Percentiles rank a stretch among this genome's conserved stretches.
phyloP scores from a whole-genome alignment of 371 early-diverging fungal species.

The Thermomucor indicae-seudaticae region DNA sequence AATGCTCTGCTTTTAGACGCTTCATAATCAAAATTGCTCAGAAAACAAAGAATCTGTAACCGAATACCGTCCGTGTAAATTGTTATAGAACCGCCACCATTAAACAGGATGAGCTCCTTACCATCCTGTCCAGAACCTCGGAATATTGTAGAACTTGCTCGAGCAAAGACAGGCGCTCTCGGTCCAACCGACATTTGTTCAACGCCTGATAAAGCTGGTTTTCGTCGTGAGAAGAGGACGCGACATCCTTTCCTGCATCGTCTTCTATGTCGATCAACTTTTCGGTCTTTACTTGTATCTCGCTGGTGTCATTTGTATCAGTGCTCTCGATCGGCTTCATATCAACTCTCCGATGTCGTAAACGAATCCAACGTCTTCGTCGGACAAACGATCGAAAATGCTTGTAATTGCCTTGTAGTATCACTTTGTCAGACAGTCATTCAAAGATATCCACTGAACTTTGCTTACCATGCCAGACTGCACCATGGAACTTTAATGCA shows the following conservation, averaged over 20 bases:
- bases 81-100: background rate
- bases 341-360: slow-evolving; percentile 30
- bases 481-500: slow-evolving; percentile 42
- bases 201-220: slow-evolving; percentile 8
- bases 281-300: background rate
- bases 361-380: slow-evolving; percentile 56
- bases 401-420: slow-evolving; percentile 39
- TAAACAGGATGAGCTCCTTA: background rate
- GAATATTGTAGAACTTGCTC: background rate
- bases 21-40: slow-evolving; percentile 24
- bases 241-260: background rate
- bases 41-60: too few species aligned
- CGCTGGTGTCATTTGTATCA: too few species aligned
- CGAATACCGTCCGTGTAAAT: too few species aligned
- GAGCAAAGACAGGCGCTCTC: slow-evolving; percentile 19
- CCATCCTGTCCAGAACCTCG: background rate
- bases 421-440: background rate
- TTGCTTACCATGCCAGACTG: slow-evolving; percentile 43
- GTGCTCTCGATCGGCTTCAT: background rate
- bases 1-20: slow-evolving; percentile 25
- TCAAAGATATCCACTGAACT: background rate
- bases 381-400: slow-evolving; percentile 62
- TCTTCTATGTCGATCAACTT: slow-evolving; percentile 9
- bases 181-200: slow-evolving; percentile 26
- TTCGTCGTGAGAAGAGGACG: slow-evolving; percentile 2